Evolutionary conservation across 2,329 filamentous ascomycete genomes (phyloP).

Genomic region (Fusarium globosum): DNA sequence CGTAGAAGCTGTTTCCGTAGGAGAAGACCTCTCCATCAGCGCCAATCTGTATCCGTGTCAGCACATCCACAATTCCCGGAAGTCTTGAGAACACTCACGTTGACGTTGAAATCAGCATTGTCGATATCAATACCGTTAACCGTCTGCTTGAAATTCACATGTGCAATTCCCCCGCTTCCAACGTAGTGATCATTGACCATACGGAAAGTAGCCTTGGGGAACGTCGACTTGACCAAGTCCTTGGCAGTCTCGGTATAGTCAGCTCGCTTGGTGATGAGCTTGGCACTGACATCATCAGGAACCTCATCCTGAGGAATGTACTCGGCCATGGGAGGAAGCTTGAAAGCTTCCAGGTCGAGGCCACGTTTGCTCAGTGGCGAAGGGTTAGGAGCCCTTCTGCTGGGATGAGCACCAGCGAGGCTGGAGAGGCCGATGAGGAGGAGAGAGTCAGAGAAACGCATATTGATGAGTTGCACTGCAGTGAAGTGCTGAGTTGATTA

Average conservation of each 20-base stretch:
- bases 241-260: slow-evolving; percentile 58
- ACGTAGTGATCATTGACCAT: slow-evolving; percentile 64
- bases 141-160: slow-evolving; percentile 71
- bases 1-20: slow-evolving; percentile 62
- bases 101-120: slow-evolving; percentile 70
- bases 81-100: slow-evolving; percentile 54
- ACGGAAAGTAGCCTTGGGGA: slow-evolving; percentile 58
- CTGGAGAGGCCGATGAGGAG: slow-evolving; percentile 50
- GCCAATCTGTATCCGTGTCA: slow-evolving; percentile 51
- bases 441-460: slow-evolving; percentile 47
- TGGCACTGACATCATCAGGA: slow-evolving; percentile 38
- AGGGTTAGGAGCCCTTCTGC: slow-evolving; percentile 41
- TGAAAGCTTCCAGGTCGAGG: slow-evolving; percentile 49
- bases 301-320: slow-evolving; percentile 43
- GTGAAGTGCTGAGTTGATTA: neutral
- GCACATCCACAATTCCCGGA: neutral
- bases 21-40: slow-evolving; percentile 67
- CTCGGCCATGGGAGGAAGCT: slow-evolving; percentile 46
- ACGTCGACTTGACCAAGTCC: slow-evolving; percentile 54
- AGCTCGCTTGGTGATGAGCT: slow-evolving; percentile 39
- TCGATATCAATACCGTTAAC: slow-evolving; percentile 68
- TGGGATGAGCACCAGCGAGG: slow-evolving; percentile 49
- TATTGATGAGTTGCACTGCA: slow-evolving; percentile 13
- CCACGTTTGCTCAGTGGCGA: slow-evolving; percentile 44
- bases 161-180: slow-evolving; percentile 64